These are phyloP conservation scores for Patellaria atrata DNA, from an alignment of 495 filamentous ascomycete species.

Conservation along the genomic window DNA sequence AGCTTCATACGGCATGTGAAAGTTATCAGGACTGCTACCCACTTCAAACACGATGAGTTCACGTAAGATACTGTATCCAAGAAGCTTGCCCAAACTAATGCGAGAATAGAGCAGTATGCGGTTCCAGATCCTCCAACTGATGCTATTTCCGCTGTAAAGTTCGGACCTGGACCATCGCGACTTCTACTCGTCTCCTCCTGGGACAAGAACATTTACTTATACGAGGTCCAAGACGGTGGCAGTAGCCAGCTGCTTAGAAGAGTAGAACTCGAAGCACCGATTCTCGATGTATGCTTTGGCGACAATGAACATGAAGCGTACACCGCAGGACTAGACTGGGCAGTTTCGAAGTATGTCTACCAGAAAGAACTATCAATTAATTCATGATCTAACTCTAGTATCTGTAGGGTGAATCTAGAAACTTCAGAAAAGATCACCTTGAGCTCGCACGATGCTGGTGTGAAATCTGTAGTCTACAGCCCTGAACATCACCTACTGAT, in stretches of 20 bases:
- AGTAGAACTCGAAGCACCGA: slow-evolving; percentile 71
- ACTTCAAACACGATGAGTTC: slow-evolving; percentile 7
- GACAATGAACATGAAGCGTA: slow-evolving; percentile 66
- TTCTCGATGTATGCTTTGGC: slow-evolving; percentile 86
- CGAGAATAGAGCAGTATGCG: slow-evolving; percentile 41
- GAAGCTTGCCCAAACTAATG: slow-evolving; percentile 9
- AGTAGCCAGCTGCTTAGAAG: slow-evolving; percentile 48
- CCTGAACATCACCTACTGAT: slow-evolving; percentile 58
- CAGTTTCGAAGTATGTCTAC: slow-evolving; percentile 51
- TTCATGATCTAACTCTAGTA: not conserved
- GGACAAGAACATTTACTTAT: slow-evolving; percentile 86
- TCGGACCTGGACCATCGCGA: slow-evolving; percentile 56
- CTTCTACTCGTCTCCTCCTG: slow-evolving; percentile 81
- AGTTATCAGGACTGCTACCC: not conserved
- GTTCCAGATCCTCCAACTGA: slow-evolving; percentile 66
- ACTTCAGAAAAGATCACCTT: slow-evolving; percentile 58
- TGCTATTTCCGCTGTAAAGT: slow-evolving; percentile 73
- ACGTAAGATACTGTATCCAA: slow-evolving; percentile 5
- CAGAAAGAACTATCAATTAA: too few species aligned
- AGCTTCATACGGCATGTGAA: not conserved
- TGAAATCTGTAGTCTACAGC: slow-evolving; percentile 72
- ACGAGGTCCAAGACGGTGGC: slow-evolving; percentile 54
- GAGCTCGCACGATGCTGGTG: slow-evolving; percentile 62
- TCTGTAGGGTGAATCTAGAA: slow-evolving; percentile 51
- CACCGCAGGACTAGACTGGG: slow-evolving; percentile 70